Conservation (phyloP, 1,139 yeast species). For the Taphrina wiesneri region DNA sequence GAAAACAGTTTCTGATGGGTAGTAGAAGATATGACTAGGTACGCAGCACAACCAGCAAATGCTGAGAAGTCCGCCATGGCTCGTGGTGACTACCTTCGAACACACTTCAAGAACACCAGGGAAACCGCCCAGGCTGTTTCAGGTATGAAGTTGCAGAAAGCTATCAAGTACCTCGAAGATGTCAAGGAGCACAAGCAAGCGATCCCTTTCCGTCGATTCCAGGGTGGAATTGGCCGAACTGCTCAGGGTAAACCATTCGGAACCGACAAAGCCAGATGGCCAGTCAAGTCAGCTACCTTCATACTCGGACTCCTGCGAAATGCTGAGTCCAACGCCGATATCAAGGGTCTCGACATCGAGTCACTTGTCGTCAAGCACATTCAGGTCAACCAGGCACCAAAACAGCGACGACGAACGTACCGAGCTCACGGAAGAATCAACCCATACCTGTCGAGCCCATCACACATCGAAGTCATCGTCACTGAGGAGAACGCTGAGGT, state of each 20-base stretch:
- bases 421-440: conserved; percentile 99
- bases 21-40: conserved; percentile 28
- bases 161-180: conserved; percentile 93
- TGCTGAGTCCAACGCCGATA: conserved; percentile 98
- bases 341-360: conserved; percentile 92
- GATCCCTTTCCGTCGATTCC: conserved; percentile 98
- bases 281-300: conserved; percentile 96
- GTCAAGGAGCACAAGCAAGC: conserved; percentile 99
- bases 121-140: conserved; percentile 97
- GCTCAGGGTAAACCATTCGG: conserved; percentile 99
- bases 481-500: conserved; percentile 94
- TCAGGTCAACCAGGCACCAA: conserved; percentile 99
- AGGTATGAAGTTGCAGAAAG: conserved; percentile 97
- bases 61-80: conserved; percentile 99
- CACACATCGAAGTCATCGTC: conserved; percentile 96
- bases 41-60: conserved; percentile 57
- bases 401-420: conserved; percentile 99
- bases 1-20: conserved; percentile 11
- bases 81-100: conserved; percentile 98
- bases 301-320: conserved; percentile 91
- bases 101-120: conserved; percentile 99
- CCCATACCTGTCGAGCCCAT: conserved; percentile 98
- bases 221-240: conserved; percentile 96
- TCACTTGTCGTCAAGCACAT: conserved; percentile 95
- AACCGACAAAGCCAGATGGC: conserved; percentile 98